phyloP scores from a whole-genome alignment of 805 yeast genomes.

The Kodamaea jinghongensis region DNA sequence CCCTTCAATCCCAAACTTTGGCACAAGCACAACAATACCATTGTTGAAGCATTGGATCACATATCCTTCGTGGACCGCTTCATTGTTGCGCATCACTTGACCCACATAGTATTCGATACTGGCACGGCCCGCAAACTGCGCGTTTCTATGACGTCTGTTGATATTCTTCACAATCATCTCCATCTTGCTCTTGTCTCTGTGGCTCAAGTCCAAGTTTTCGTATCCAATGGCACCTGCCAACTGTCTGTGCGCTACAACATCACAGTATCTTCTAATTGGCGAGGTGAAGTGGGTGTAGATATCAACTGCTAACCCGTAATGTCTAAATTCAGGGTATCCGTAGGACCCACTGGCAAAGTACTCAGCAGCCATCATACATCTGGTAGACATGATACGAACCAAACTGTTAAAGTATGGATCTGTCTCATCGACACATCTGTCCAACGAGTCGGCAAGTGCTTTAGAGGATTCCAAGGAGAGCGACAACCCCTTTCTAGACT shows the following conservation, averaged over 20 bases:
- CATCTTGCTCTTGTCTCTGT: constrained; percentile 87
- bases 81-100: constrained; percentile 88
- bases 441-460: constrained; percentile 90
- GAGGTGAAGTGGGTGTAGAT: constrained; percentile 98
- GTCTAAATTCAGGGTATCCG: constrained; percentile 88
- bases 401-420: constrained; percentile 93
- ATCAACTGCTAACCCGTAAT: constrained; percentile 96
- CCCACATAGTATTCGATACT: constrained; percentile 97
- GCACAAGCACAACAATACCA: constrained; percentile 92
- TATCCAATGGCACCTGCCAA: constrained; percentile 97
- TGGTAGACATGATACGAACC: constrained; percentile 92
- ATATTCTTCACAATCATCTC: constrained; percentile 85
- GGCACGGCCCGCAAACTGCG: constrained; percentile 98
- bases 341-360: constrained; percentile 89
- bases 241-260: constrained; percentile 95
- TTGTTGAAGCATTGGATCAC: constrained; percentile 89
- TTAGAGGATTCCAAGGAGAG: constrained; percentile 82
- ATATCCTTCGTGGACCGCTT: constrained; percentile 81
- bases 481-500: constrained; percentile 71
- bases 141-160: constrained; percentile 92
- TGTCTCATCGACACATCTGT: constrained; percentile 73
- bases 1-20: constrained; percentile 95
- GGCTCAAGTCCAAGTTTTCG: constrained; percentile 76
- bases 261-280: constrained; percentile 97
- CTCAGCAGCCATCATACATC: constrained; percentile 99